These are phyloP conservation scores for Trichoderma oligosporum DNA, from an alignment of 2,329 filamentous ascomycete genomes.

Conservation along the genomic window DNA sequence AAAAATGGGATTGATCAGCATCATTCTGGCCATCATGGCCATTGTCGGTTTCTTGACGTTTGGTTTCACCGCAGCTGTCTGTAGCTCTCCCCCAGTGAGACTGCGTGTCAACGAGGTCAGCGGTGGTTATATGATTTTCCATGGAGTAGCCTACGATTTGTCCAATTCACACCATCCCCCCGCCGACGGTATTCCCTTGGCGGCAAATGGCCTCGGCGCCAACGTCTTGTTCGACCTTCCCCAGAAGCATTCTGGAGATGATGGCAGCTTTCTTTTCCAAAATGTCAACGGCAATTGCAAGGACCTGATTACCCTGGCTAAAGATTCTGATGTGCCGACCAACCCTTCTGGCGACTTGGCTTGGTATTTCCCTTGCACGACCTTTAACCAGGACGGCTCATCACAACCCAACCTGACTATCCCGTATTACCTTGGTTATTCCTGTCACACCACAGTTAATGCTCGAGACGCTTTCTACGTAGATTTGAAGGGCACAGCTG, in stretches of 20 bases:
- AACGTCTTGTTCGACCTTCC: constrained; percentile 88
- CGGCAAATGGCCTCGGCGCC: constrained; percentile 47
- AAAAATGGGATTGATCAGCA: constrained; percentile 94
- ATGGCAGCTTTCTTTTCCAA: constrained; percentile 96
- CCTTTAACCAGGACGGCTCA: constrained; percentile 93
- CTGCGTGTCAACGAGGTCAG: constrained; percentile 80
- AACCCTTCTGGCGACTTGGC: constrained; percentile 70
- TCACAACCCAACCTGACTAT: constrained; percentile 68
- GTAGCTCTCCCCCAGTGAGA: constrained; percentile 65
- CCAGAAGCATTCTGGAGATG: constrained; percentile 77
- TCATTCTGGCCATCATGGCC: constrained; percentile 82
- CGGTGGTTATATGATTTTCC: constrained; percentile 89
- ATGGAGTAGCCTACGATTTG: constrained; percentile 85
- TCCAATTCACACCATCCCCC: constrained; percentile 71
- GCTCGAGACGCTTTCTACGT: constrained; percentile 74
- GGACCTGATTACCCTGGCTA: constrained; percentile 70
- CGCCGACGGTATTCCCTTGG: constrained; percentile 69
- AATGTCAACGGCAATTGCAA: constrained; percentile 98
- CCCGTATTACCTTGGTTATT: constrained; percentile 77
- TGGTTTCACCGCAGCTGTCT: constrained; percentile 88
- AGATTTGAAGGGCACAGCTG: constrained; percentile 63
- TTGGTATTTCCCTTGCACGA: constrained; percentile 94
- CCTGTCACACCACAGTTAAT: constrained; percentile 73
- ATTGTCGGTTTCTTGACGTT: constrained; percentile 95
- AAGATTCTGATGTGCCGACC: constrained; percentile 73